Conservation (phyloP, 2,329 filamentous ascomycete genomes). For the Alternaria triticimaculans region DNA sequence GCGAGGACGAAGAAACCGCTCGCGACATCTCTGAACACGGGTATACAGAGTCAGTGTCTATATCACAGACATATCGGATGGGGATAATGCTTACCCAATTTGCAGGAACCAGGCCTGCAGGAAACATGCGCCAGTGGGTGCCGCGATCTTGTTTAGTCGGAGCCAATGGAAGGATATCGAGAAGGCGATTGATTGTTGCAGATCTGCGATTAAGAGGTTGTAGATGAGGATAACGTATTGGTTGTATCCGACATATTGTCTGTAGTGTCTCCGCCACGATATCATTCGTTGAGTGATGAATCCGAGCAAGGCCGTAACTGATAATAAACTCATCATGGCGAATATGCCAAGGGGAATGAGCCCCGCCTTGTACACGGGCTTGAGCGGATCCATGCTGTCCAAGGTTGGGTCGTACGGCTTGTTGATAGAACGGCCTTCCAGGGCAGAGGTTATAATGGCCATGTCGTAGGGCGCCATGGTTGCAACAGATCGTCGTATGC, state of each 20-base stretch:
- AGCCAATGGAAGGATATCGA: slow-evolving; percentile 59
- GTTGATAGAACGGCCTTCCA: slow-evolving; percentile 17
- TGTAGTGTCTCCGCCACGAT: slow-evolving; percentile 57
- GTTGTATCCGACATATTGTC: slow-evolving; percentile 60
- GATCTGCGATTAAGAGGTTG: slow-evolving; percentile 60
- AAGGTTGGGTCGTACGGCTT: slow-evolving; percentile 32
- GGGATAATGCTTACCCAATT: slow-evolving; percentile 38
- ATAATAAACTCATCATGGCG: slow-evolving; percentile 56
- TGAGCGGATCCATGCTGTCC: slow-evolving; percentile 43
- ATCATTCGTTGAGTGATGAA: slow-evolving; percentile 61
- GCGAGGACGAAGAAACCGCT: slow-evolving; percentile 62
- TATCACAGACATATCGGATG: neutral
- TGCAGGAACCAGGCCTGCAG: slow-evolving; percentile 61
- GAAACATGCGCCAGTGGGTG: slow-evolving; percentile 55
- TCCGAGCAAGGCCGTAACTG: slow-evolving; percentile 51
- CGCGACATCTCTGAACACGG: slow-evolving; percentile 51
- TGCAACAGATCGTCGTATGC: neutral
- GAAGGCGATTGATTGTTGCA: slow-evolving; percentile 61
- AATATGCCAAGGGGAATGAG: slow-evolving; percentile 57
- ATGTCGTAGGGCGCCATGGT: slow-evolving; percentile 15
- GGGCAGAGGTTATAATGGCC: slow-evolving; percentile 13
- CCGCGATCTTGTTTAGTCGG: slow-evolving; percentile 51
- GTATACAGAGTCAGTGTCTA: neutral
- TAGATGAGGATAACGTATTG: slow-evolving; percentile 63
- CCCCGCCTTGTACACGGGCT: slow-evolving; percentile 44